These are phyloP conservation scores for Spergularia bocconei DNA, from an alignment of 148 eudicot genomes.

Conservation along the genomic window DNA sequence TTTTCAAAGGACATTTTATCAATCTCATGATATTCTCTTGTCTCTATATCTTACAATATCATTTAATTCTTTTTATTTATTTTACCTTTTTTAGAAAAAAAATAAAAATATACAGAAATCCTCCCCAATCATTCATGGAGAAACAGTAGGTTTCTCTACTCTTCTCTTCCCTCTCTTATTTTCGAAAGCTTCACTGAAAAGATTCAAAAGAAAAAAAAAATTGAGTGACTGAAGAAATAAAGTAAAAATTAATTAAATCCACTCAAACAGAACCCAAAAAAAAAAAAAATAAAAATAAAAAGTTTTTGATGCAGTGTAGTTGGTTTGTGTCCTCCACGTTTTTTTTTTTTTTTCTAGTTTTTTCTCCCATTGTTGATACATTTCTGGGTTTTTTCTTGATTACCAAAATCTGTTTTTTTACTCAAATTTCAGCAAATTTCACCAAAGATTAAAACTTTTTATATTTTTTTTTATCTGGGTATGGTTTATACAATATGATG, in stretches of 20 bases:
- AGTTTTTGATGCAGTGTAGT: slow-evolving; percentile 17
- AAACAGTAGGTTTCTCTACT: slow-evolving; percentile 13
- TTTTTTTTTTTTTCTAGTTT: neutral
- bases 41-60: neutral
- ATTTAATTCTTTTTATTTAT: neutral
- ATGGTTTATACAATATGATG: slow-evolving; percentile 28
- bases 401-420: slow-evolving; percentile 18
- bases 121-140: slow-evolving; percentile 24
- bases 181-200: slow-evolving; percentile 1
- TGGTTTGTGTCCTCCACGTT: slow-evolving; percentile 17
- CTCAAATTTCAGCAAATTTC: slow-evolving; percentile 18
- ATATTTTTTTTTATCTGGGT: slow-evolving; percentile 35
- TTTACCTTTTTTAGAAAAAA: neutral
- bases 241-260: neutral
- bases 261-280: neutral
- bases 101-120: neutral
- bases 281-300: slow-evolving; percentile 25
- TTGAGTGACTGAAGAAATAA: neutral
- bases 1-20: slow-evolving; percentile 21
- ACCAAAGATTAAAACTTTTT: slow-evolving; percentile 24
- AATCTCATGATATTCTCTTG: slow-evolving; percentile 8
- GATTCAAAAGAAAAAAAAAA: neutral
- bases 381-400: slow-evolving; percentile 2
- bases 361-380: neutral
- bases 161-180: slow-evolving; percentile 24